A percentile compares a stretch with the other conserved stretches of the same genome.
phyloP scores from a whole-genome alignment of 192 early-diverging fungal species.

The Phlyctochytrium arcticum region DNA sequence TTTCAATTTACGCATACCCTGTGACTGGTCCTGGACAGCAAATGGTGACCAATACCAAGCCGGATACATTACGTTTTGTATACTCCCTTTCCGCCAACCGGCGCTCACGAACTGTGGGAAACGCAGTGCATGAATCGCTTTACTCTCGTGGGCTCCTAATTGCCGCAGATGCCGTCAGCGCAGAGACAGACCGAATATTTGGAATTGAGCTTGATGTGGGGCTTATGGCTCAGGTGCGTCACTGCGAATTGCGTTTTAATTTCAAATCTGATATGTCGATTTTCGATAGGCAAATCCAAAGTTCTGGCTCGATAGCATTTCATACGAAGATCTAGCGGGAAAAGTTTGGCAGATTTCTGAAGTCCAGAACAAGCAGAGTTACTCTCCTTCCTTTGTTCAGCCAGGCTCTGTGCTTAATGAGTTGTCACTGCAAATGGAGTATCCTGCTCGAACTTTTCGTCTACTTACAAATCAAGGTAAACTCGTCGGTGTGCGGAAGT shows the following conservation, averaged over 20 bases:
- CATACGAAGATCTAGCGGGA: slow-evolving; percentile 59
- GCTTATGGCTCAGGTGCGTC: slow-evolving; percentile 8
- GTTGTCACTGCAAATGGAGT: slow-evolving; percentile 54
- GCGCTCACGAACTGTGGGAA: slow-evolving; percentile 30
- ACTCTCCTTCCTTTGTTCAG: slow-evolving; percentile 19
- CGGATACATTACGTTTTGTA: slow-evolving; percentile 56
- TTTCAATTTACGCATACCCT: neutral
- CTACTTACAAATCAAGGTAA: slow-evolving; percentile 73
- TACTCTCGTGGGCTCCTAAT: slow-evolving; percentile 68
- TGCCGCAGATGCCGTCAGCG: slow-evolving; percentile 59
- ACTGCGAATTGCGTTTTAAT: no score
- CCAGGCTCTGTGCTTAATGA: slow-evolving; percentile 55
- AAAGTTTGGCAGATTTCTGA: slow-evolving; percentile 82
- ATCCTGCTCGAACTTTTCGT: slow-evolving; percentile 59
- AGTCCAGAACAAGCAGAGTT: no score
- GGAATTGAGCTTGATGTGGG: slow-evolving; percentile 63
- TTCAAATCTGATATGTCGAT: neutral
- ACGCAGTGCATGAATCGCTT: slow-evolving; percentile 57
- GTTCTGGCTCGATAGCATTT: slow-evolving; percentile 18
- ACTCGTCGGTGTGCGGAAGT: slow-evolving; percentile 24
- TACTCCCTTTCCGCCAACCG: slow-evolving; percentile 67
- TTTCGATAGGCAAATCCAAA: slow-evolving; percentile 16
- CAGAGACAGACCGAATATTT: slow-evolving; percentile 67
- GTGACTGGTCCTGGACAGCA: no score
- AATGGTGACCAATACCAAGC: slow-evolving; percentile 17